Percentiles rank a stretch among this genome's conserved stretches.
Evolutionary conservation across 108 stramenopile genomes (phyloP).

Genomic region (Cyclotella kingstonii): DNA sequence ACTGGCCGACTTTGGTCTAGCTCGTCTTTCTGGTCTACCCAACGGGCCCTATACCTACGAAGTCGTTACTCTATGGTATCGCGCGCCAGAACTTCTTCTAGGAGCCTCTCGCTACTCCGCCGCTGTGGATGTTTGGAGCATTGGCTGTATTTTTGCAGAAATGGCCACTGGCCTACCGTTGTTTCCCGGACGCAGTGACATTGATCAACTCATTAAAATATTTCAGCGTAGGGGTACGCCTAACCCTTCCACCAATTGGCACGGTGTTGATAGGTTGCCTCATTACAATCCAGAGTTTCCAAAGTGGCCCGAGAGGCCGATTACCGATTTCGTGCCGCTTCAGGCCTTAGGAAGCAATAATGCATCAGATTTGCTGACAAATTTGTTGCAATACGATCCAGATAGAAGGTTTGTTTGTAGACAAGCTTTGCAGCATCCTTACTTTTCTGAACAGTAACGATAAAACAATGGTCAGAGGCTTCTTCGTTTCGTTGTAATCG

Average conservation of each 20-base stretch:
- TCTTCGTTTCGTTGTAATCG: too few relatives aligned
- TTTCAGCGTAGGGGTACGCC: slow-evolving; percentile 93
- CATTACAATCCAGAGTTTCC: slow-evolving; percentile 92
- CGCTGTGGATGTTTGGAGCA: slow-evolving; percentile 94
- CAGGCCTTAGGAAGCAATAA: slow-evolving; percentile 60
- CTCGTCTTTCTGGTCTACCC: slow-evolving; percentile 83
- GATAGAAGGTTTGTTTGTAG: slow-evolving; percentile 83
- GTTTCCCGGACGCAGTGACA: slow-evolving; percentile 82
- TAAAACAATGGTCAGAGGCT: too few relatives aligned
- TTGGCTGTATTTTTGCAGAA: slow-evolving; percentile 98
- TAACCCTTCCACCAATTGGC: slow-evolving; percentile 78
- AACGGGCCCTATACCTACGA: slow-evolving; percentile 86
- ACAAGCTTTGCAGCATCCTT: slow-evolving; percentile 80
- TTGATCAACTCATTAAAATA: slow-evolving; percentile 90
- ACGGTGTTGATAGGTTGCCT: slow-evolving; percentile 82
- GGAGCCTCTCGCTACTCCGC: slow-evolving; percentile 87
- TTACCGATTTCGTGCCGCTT: slow-evolving; percentile 79
- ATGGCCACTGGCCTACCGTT: slow-evolving; percentile 90
- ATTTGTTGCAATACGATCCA: slow-evolving; percentile 85
- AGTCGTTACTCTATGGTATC: slow-evolving; percentile 98
- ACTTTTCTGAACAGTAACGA: slow-evolving; percentile 55
- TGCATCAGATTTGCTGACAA: slow-evolving; percentile 74
- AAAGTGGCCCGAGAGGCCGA: slow-evolving; percentile 78
- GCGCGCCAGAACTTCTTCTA: slow-evolving; percentile 95
- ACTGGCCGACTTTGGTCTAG: slow-evolving; percentile 97